Percentiles rank a stretch among this genome's conserved stretches.
phyloP scores from a whole-genome alignment of 805 yeast genomes.

The Helenozyma baotianmanensis region DNA sequence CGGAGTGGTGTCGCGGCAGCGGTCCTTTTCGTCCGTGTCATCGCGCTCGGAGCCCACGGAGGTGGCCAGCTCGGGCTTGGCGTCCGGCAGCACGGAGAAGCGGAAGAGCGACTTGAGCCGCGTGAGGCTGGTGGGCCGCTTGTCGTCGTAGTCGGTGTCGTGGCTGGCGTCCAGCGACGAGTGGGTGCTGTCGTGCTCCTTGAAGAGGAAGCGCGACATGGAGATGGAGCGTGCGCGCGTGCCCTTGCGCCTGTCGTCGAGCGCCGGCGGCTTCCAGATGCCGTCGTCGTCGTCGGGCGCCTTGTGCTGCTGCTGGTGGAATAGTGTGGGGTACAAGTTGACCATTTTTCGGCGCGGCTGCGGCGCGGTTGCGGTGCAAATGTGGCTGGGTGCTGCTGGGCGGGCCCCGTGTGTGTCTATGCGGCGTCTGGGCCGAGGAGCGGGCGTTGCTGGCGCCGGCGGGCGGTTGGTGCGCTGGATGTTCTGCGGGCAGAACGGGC shows the following conservation, averaged over 20 bases:
- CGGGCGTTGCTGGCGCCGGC: no score
- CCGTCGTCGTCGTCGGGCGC: slow-evolving; percentile 11
- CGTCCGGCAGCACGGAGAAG: slow-evolving; percentile 13
- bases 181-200: slow-evolving; percentile 14
- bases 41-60: no score
- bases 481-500: no score
- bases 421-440: no score
- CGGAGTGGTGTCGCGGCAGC: no score
- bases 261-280: slow-evolving; percentile 14
- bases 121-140: slow-evolving; percentile 5
- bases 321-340: slow-evolving; percentile 16
- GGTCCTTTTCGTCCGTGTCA: background rate
- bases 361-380: no score
- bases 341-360: slow-evolving; percentile 12
- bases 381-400: no score
- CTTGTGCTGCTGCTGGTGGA: slow-evolving; percentile 8
- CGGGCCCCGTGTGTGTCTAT: no score
- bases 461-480: no score
- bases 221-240: slow-evolving; percentile 23
- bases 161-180: slow-evolving; percentile 2
- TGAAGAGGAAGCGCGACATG: slow-evolving; percentile 23
- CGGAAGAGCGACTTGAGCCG: slow-evolving; percentile 8
- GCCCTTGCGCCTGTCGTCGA: slow-evolving; percentile 6
- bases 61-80: slow-evolving; percentile 1
- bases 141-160: slow-evolving; percentile 3